Evolutionary conservation across 352 stramenopile genomes (phyloP).

Genomic region (Pythium aphanidermatum): DNA sequence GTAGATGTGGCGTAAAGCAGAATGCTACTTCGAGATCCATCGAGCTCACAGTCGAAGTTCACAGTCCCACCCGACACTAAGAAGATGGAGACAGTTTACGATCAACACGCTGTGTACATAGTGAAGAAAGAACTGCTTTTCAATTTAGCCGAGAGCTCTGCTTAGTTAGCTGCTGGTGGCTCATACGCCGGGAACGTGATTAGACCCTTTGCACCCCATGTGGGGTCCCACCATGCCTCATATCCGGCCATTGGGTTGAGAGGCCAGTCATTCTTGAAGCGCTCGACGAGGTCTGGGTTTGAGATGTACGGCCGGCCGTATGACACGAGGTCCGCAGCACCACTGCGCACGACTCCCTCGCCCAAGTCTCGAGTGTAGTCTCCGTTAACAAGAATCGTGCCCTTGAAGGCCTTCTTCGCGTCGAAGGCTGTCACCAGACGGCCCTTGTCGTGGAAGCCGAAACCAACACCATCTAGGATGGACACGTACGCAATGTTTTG

Average conservation of each 20-base stretch:
- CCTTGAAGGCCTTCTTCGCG: slow-evolving; percentile 25
- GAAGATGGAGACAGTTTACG: too few relatives aligned
- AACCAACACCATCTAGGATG: slow-evolving; percentile 23
- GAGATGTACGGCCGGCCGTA: slow-evolving; percentile 7
- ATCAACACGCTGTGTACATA: neutral
- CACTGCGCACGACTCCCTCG: slow-evolving; percentile 18
- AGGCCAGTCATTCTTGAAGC: slow-evolving; percentile 6
- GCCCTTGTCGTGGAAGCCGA: slow-evolving; percentile 8
- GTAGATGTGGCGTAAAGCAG: too few relatives aligned
- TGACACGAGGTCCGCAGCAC: slow-evolving; percentile 22
- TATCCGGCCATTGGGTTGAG: neutral
- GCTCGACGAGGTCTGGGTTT: slow-evolving; percentile 6
- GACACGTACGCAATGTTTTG: slow-evolving; percentile 21
- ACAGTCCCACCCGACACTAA: too few relatives aligned
- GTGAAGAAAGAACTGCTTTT: too few relatives aligned
- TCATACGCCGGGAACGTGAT: slow-evolving; percentile 3
- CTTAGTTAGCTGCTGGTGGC: neutral
- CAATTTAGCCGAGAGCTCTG: too few relatives aligned
- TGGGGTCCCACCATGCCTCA: slow-evolving; percentile 4
- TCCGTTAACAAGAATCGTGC: slow-evolving; percentile 20
- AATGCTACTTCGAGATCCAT: too few relatives aligned
- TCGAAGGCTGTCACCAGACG: slow-evolving; percentile 5
- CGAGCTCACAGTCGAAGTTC: too few relatives aligned
- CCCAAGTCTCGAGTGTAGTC: slow-evolving; percentile 20
- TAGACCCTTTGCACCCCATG: neutral